phyloP scores from a whole-genome alignment of 2,329 filamentous ascomycete genomes.

The Aspergillus intermedius region DNA sequence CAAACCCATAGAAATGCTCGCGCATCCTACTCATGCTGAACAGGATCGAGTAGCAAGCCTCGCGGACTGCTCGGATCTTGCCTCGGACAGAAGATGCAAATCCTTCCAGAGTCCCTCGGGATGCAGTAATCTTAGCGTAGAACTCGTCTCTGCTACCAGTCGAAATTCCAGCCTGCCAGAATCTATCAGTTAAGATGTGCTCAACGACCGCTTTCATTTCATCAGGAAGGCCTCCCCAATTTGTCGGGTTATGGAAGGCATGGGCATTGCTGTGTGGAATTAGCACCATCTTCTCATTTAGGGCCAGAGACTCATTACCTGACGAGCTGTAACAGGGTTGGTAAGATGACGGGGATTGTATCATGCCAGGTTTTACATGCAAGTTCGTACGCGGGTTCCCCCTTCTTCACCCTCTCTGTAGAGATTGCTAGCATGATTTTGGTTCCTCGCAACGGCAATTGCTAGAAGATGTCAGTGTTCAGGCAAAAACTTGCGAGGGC shows the following conservation, averaged over 20 bases:
- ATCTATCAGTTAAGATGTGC: conserved; percentile 83
- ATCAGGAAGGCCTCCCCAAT: conserved; percentile 69
- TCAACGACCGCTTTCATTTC: conserved; percentile 73
- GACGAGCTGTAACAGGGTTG: conserved; percentile 75
- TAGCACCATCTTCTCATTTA: conserved; percentile 3
- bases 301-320: conserved; percentile 42
- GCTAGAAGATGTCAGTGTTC: conserved; percentile 34
- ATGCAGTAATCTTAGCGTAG: conserved; percentile 82
- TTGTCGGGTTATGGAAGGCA: conserved; percentile 78
- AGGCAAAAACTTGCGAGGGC: not conserved
- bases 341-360: conserved; percentile 73
- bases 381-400: conserved; percentile 64
- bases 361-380: conserved; percentile 81
- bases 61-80: conserved; percentile 79
- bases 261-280: conserved; percentile 65
- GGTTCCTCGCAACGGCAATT: conserved; percentile 74
- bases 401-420: conserved; percentile 77
- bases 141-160: conserved; percentile 95
- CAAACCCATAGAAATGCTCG: conserved; percentile 82
- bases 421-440: conserved; percentile 91
- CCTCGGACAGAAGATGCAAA: conserved; percentile 90
- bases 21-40: conserved; percentile 88
- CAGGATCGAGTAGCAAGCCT: conserved; percentile 88
- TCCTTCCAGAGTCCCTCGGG: conserved; percentile 83
- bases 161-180: conserved; percentile 98